Percentiles rank a stretch among this genome's conserved stretches.
Evolutionary conservation across 208 protist species (phyloP).

Genomic region (Trypanosoma congolense): DNA sequence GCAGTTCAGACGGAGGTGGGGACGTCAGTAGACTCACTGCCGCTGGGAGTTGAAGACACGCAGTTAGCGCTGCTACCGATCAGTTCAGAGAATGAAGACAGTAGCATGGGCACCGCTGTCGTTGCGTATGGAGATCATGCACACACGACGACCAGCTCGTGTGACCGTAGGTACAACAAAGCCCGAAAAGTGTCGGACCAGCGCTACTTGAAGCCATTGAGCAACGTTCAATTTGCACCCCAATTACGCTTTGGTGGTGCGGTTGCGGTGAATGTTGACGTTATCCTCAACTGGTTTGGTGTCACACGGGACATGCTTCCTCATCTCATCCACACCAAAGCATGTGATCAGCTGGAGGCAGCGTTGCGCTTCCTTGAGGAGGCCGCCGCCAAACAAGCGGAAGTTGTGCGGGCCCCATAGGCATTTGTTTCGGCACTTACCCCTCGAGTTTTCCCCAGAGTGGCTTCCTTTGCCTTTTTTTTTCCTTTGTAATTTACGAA

Average conservation of each 20-base stretch:
- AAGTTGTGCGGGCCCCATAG: too few species aligned
- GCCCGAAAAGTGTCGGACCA: slow-evolving; percentile 15
- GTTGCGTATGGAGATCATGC: neutral
- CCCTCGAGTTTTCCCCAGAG: too few species aligned
- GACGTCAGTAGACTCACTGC: neutral
- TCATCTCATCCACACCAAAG: slow-evolving; percentile 50
- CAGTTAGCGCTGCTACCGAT: too few species aligned
- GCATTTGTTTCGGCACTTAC: too few species aligned
- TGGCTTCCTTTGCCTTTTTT: too few species aligned
- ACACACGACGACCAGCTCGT: neutral
- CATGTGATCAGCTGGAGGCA: slow-evolving; percentile 67
- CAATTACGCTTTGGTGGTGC: slow-evolving; percentile 86
- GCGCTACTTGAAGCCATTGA: slow-evolving; percentile 47
- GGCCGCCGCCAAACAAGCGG: slow-evolving; percentile 27
- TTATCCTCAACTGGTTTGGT: slow-evolving; percentile 86
- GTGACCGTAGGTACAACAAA: neutral
- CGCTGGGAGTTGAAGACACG: neutral
- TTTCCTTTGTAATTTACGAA: too few species aligned
- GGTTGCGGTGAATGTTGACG: slow-evolving; percentile 84
- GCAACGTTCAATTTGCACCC: slow-evolving; percentile 68
- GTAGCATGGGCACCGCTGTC: neutral
- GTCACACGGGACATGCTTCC: slow-evolving; percentile 85
- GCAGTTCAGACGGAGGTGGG: too few species aligned
- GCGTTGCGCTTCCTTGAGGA: slow-evolving; percentile 29
- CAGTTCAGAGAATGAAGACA: neutral